A percentile compares a stretch with the other conserved stretches of the same genome.
Evolutionary conservation across 1,284 basidiomycete genomes (phyloP).

Genomic region (Ceratobasidium sp.): DNA sequence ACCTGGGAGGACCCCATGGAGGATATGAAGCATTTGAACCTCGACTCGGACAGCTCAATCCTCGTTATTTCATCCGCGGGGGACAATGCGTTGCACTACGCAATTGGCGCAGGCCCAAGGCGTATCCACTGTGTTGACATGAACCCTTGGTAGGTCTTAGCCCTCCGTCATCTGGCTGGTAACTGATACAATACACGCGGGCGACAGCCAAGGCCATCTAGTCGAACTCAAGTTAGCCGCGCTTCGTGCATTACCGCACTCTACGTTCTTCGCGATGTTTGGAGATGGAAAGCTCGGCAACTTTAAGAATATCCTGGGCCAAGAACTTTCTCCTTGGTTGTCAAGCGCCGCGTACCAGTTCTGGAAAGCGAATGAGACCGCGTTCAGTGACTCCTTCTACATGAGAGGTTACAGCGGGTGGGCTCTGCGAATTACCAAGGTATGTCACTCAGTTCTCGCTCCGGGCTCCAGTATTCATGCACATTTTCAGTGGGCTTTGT

Average conservation of each 20-base stretch:
- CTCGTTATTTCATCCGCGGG: slow-evolving; percentile 84
- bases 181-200: not conserved
- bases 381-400: slow-evolving; percentile 78
- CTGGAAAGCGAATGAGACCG: slow-evolving; percentile 74
- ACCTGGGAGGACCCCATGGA: slow-evolving; percentile 87
- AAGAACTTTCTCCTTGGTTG: slow-evolving; percentile 74
- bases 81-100: slow-evolving; percentile 86
- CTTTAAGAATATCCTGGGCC: slow-evolving; percentile 74
- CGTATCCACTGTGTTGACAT: slow-evolving; percentile 82
- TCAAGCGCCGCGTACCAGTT: slow-evolving; percentile 81
- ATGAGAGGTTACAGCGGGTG: slow-evolving; percentile 77
- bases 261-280: slow-evolving; percentile 79
- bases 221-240: slow-evolving; percentile 83
- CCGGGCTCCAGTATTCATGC: slow-evolving; percentile 53
- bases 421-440: slow-evolving; percentile 67
- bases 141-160: slow-evolving; percentile 63
- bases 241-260: slow-evolving; percentile 69
- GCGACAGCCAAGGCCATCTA: slow-evolving; percentile 73
- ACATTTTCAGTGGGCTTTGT: slow-evolving; percentile 63
- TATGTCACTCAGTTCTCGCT: not conserved
- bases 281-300: slow-evolving; percentile 72
- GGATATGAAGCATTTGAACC: slow-evolving; percentile 74
- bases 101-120: slow-evolving; percentile 70
- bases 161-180: slow-evolving; percentile 2
- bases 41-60: slow-evolving; percentile 73